A percentile compares a stretch with the other conserved stretches of the same genome.
These are phyloP conservation scores for Lupinus albus DNA, from an alignment of 306 rosid genomes.

Conservation along the genomic window DNA sequence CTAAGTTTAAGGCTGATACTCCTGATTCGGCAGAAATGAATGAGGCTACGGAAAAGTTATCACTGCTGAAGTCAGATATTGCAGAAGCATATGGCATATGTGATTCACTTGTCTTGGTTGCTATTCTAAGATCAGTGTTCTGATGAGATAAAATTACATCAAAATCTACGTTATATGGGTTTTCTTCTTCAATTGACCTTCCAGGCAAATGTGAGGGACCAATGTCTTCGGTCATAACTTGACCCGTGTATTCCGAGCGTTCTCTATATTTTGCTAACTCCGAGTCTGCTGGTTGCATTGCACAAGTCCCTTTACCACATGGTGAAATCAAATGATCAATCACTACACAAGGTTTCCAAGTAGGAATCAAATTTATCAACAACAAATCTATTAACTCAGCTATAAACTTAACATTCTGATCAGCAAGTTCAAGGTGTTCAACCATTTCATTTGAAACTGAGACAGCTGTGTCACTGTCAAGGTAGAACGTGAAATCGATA, in stretches of 20 bases:
- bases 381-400: conserved; percentile 52
- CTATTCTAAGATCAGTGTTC: conserved; percentile 7
- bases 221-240: conserved; percentile 26
- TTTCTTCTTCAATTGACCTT: conserved; percentile 30
- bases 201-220: conserved; percentile 1
- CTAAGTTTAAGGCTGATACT: conserved; percentile 35
- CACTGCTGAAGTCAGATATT: conserved; percentile 28
- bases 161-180: conserved; percentile 12
- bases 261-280: conserved; percentile 26
- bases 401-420: conserved; percentile 49
- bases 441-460: conserved; percentile 57
- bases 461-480: conserved; percentile 49
- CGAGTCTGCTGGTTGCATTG: conserved; percentile 10
- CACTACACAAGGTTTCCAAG: conserved; percentile 49
- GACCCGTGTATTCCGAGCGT: neutral
- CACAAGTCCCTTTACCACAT: conserved; percentile 11
- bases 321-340: conserved; percentile 43
- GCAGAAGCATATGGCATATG: conserved; percentile 42
- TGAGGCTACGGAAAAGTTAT: conserved; percentile 36
- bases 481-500: conserved; percentile 52
- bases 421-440: conserved; percentile 50
- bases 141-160: conserved; percentile 33
- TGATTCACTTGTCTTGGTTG: conserved; percentile 35
- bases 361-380: conserved; percentile 45
- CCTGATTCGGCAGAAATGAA: conserved; percentile 42